These are phyloP conservation scores for Evernia prunastri DNA, from an alignment of 495 filamentous ascomycete species.

Conservation along the genomic window DNA sequence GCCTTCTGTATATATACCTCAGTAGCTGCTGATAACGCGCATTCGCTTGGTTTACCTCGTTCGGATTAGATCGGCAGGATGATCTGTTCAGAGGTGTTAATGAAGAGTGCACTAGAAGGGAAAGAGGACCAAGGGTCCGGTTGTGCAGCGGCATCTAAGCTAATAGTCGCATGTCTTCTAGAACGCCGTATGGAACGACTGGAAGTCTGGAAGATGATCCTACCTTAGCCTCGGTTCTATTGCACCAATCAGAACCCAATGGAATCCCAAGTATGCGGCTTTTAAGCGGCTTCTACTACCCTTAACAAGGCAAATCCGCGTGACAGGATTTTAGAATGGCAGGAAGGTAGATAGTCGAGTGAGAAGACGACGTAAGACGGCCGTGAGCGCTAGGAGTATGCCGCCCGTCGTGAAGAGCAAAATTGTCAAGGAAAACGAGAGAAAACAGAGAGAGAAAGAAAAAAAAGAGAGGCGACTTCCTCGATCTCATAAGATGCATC, in stretches of 20 bases:
- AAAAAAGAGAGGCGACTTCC: not conserved
- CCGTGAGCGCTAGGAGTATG: not conserved
- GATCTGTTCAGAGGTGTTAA: no score
- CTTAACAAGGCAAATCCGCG: not conserved
- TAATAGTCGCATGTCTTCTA: slow-evolving; percentile 5
- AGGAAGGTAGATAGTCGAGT: not conserved
- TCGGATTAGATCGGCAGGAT: not conserved
- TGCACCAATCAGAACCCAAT: not conserved
- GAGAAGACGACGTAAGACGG: not conserved
- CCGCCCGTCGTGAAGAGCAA: no score
- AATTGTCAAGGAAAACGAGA: no score
- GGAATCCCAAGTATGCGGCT: not conserved
- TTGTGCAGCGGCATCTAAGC: slow-evolving; percentile 1
- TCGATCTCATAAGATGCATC: no score
- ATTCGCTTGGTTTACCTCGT: not conserved
- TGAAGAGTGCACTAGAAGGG: not conserved
- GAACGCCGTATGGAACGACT: slow-evolving; percentile 9
- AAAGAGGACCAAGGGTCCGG: not conserved
- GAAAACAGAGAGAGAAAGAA: no score
- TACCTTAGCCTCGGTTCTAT: slow-evolving; percentile 3
- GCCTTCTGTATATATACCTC: not conserved
- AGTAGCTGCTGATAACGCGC: slow-evolving; percentile 9
- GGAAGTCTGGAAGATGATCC: not conserved
- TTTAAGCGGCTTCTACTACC: not conserved
- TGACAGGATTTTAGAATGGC: not conserved